A percentile compares a stretch with the other conserved stretches of the same genome.
These are phyloP conservation scores for Pichia heedii DNA, from an alignment of 805 yeast genomes.

Conservation along the genomic window DNA sequence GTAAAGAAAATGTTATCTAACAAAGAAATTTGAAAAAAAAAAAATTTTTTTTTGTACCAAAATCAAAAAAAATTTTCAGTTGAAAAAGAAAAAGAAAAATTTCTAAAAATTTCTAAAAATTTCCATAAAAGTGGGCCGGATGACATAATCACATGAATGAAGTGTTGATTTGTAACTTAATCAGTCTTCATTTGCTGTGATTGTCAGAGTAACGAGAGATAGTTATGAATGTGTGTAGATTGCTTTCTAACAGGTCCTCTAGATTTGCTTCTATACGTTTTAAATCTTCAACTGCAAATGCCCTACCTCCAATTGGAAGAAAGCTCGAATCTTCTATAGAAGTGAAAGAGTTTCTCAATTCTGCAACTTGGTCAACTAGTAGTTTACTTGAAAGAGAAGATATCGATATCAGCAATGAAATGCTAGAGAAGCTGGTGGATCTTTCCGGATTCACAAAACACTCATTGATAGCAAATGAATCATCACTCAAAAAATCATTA, in stretches of 20 bases:
- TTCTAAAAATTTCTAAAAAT: not conserved
- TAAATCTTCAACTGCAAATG: not conserved
- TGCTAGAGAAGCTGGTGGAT: slow-evolving; percentile 29
- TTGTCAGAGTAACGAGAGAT: not conserved
- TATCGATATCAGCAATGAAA: slow-evolving; percentile 9
- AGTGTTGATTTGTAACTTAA: no score
- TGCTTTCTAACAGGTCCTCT: not conserved
- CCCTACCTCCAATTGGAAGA: no score
- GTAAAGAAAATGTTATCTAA: no score
- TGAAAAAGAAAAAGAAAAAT: not conserved
- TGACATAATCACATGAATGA: not conserved
- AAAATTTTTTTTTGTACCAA: not conserved
- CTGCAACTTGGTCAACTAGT: slow-evolving; percentile 22
- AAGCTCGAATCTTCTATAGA: slow-evolving; percentile 11
- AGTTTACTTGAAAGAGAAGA: slow-evolving; percentile 13
- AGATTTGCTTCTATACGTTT: not conserved
- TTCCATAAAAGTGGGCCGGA: not conserved
- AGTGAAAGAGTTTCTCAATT: slow-evolving; percentile 13
- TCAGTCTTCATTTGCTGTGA: no score
- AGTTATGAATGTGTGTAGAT: no score
- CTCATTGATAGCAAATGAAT: slow-evolving; percentile 22
- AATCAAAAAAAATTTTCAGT: no score
- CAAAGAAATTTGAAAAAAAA: no score
- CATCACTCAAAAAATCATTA: slow-evolving; percentile 27
- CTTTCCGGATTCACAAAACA: slow-evolving; percentile 40